Base-by-base conservation (phyloP, 768 basidiomycete genomes). In the Lactarius pseudohatsudake region DNA sequence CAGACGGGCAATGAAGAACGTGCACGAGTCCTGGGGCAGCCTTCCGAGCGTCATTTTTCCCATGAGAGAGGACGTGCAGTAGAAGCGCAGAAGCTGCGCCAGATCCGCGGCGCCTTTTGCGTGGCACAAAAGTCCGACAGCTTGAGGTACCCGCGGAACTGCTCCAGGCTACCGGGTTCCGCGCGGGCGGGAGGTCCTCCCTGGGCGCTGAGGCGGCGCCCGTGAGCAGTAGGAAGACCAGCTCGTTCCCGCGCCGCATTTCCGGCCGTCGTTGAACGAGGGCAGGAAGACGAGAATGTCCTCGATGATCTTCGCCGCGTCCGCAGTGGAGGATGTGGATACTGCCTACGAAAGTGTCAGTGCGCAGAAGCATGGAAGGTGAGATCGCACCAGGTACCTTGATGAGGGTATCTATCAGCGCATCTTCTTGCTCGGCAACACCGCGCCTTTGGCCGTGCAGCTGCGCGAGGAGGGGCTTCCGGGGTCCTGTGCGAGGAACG, bases 401-500 rank as follows among this genome's bases (percentile, higher is more conserved):
- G 62, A 84, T 70, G 32, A 89, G 74, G 38, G 81, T 81, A 4
- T 79, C 71, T 40, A 85, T 76, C 1, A 88, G 76, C 11, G 80
- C 73, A 2, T 78, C 76, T 71, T 88, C 86, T 1, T 81, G 79
- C 20, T 78, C 76, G 62, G 78, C 81, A 26, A 77, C 80, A 32
- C 74, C 81, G 26, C 77, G 80, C 34, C 73, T 72, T 32, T 79
- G 77, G 38, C 75, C 74, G 8, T 81, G 79, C 72, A 83, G 76
- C 38, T 79, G 78, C 64, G 80, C 76, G 22, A 81, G 76, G 59
- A 86, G 81, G 8, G 78, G 76, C 26, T 73, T 72, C 69, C 79
- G 81, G 20, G 84, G 64, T 86, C 83, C 40, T 76, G 80, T 20
- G 80, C 78, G 64, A 90, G 75, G 75, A 89, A 90, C 9, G 78